Conservation (phyloP, 1,139 yeast species). For the Lodderomyces elongisporus region DNA sequence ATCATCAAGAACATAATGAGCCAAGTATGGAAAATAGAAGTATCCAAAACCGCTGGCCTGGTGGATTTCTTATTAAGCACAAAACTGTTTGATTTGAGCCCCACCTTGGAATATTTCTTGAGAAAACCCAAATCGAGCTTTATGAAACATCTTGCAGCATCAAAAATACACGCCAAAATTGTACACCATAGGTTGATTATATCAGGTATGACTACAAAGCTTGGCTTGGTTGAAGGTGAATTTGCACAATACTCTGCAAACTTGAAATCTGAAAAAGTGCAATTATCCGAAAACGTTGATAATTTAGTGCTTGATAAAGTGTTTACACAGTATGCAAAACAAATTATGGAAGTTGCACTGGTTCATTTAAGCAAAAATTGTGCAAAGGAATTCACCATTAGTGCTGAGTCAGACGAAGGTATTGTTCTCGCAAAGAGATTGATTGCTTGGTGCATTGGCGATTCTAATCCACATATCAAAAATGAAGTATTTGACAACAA, state of each 20-base stretch:
- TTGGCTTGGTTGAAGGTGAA: conserved; percentile 5
- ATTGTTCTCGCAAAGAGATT: conserved; percentile 34
- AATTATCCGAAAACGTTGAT: neutral
- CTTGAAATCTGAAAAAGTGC: conserved; percentile 19
- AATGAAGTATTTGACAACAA: conserved; percentile 15
- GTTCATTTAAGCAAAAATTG: conserved; percentile 26
- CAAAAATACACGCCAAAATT: conserved; percentile 3
- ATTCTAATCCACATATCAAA: conserved; percentile 28
- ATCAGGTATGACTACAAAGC: conserved; percentile 4
- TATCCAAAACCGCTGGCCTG: conserved; percentile 1
- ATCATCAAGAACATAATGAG: neutral
- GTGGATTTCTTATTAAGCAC: conserved; percentile 1
- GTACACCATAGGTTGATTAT: conserved; percentile 3
- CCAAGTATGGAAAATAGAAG: conserved; percentile 6
- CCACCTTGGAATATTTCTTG: conserved; percentile 43
- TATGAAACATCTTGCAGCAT: conserved; percentile 3
- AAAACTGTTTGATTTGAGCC: conserved; percentile 4
- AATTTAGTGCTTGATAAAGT: too few species aligned
- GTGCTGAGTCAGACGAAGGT: conserved; percentile 12
- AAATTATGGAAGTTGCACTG: conserved; percentile 30
- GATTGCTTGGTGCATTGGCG: conserved; percentile 31
- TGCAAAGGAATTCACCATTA: conserved; percentile 13
- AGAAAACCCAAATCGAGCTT: conserved; percentile 5
- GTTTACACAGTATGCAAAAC: conserved; percentile 20
- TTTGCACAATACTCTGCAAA: conserved; percentile 2